Evolutionary conservation across 805 yeast species (phyloP), one percentile per base, ranked within the genome.

Genomic region (Candida orba): DNA sequence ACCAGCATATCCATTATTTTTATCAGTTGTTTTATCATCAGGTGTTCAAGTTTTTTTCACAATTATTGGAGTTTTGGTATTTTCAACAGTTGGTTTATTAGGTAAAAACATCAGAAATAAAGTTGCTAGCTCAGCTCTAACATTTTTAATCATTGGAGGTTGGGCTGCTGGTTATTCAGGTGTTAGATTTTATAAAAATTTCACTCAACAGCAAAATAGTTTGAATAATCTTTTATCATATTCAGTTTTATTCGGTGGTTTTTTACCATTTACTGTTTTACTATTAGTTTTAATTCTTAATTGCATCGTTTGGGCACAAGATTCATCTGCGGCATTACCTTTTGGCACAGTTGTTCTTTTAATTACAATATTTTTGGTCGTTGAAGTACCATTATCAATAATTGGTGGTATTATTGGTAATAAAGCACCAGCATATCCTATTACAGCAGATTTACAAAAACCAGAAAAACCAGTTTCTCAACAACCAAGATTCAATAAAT

Each of bases 31-130:
- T 6, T 75, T 79, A 13, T 81, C 95, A 0, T 72, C 85, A 40
- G 96, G 96, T 18, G 70, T 81, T 33, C 95, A 88, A 59, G 69
- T 83, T 39, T 65, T 79, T 38, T 77, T 84, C 49, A 79, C 87
- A 1, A 68, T 79, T 43, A 57, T 80, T 25, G 84, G 84, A 2
- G 79, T 84, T 1, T 67, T 84, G 9, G 50, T 74, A 3, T 64
- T 79, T 4, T 72, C 84, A 37, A 75, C 84, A 3, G 69, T 79
- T 10, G 78, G 81, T 23, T 62, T 77, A 4, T 67, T 81, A 34
- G 76, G 81, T 47, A 86, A 83, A 45, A 74, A 78, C 52, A 77
- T 79, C 44, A 76, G 84, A 44, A 87, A 86, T 34, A 79, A 87
- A 14, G 73, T 83, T 8, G 58, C 84, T 41, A 72, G 85, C 8